A percentile compares a stretch with the other conserved stretches of the same genome.
Evolutionary conservation across 208 protist genomes (phyloP).

Genomic region (Crithidia mellificae): DNA sequence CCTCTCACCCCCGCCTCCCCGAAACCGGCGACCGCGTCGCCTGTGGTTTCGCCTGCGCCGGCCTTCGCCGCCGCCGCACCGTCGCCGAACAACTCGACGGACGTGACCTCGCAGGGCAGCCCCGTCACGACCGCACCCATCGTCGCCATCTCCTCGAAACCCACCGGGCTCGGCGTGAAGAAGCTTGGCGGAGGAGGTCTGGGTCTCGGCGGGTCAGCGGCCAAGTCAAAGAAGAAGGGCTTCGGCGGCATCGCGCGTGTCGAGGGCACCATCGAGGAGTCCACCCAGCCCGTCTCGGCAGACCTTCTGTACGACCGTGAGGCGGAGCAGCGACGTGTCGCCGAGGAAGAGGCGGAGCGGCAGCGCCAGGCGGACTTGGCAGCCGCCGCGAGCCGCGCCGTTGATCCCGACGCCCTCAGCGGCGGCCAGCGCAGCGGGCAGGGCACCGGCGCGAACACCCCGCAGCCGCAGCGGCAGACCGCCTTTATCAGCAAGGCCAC

Average conservation of each 20-base stretch:
- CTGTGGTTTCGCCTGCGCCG: neutral
- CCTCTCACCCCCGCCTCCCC: neutral
- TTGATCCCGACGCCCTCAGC: conserved; percentile 26
- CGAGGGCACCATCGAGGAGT: conserved; percentile 54
- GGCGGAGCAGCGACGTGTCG: conserved; percentile 31
- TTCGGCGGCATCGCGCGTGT: conserved; percentile 54
- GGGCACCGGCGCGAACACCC: neutral
- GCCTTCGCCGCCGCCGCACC: conserved; percentile 10
- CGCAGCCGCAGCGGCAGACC: conserved; percentile 25
- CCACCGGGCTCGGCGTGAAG: conserved; percentile 19
- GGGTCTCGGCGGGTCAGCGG: neutral
- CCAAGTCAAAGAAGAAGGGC: conserved; percentile 52
- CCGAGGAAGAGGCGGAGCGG: conserved; percentile 39
- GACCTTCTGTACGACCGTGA: conserved; percentile 55
- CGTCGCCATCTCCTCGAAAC: conserved; percentile 37
- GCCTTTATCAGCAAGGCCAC: conserved; percentile 29
- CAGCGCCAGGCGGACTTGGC: conserved; percentile 30
- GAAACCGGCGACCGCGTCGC: conserved; percentile 7
- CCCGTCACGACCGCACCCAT: conserved; percentile 33
- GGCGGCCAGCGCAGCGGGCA: neutral
- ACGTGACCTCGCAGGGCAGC: conserved; percentile 29
- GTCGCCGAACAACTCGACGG: conserved; percentile 14
- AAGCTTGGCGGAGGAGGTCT: conserved; percentile 22
- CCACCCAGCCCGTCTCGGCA: conserved; percentile 51
- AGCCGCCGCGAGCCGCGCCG: conserved; percentile 28